These are phyloP conservation scores for Saxophila tyrrhenica DNA, from an alignment of 495 filamentous ascomycete species.

Conservation along the genomic window DNA sequence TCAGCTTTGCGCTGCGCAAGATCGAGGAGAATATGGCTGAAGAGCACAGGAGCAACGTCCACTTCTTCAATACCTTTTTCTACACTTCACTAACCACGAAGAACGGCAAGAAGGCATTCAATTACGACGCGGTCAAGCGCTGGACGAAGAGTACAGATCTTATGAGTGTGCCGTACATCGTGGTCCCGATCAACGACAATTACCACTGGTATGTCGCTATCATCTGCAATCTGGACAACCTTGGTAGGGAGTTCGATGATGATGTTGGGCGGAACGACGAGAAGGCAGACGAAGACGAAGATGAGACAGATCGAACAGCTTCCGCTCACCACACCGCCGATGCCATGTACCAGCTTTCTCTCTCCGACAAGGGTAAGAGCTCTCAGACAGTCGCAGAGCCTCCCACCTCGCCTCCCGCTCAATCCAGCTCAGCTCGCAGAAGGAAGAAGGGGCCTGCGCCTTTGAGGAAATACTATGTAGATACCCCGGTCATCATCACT, in stretches of 20 bases:
- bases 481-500: conserved; percentile 61
- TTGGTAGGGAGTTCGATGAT: background rate
- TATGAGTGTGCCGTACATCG: conserved; percentile 74
- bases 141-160: conserved; percentile 86
- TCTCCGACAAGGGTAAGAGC: conserved; percentile 2
- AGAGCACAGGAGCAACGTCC: conserved; percentile 47
- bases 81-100: conserved; percentile 57
- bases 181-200: conserved; percentile 82
- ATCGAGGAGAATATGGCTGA: conserved; percentile 14
- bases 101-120: conserved; percentile 48
- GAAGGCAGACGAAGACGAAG: background rate
- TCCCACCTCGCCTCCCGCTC: background rate
- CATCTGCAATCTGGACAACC: conserved; percentile 68
- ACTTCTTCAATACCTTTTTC: conserved; percentile 90
- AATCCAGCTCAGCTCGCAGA: background rate
- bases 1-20: conserved; percentile 67
- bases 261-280: background rate
- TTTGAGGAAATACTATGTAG: conserved; percentile 17
- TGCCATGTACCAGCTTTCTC: conserved; percentile 6
- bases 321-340: background rate
- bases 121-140: conserved; percentile 69
- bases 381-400: background rate
- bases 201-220: conserved; percentile 91
- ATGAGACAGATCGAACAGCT: background rate
- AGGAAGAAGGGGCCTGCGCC: conserved; percentile 8